Base-by-base conservation (phyloP, 164 flowering plant genomes). In the Chloranthus sessilifolius region DNA sequence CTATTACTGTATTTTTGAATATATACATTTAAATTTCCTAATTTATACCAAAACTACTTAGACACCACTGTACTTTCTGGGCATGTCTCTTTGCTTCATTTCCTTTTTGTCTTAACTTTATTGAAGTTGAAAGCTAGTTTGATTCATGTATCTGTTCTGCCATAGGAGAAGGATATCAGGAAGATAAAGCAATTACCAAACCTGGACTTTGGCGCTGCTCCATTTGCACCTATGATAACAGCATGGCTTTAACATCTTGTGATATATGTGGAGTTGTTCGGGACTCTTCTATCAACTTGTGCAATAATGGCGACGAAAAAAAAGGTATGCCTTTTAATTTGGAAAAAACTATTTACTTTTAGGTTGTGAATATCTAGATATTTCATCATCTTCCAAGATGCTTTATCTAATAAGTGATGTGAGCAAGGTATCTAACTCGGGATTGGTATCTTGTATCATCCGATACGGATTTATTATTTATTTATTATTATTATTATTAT, bases 191-290 rank as follows among this genome's bases (percentile, higher is more conserved):
- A 42, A 34, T 36, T 29, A 6, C 38, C 5, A 70, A 50, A 50
- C 47, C 69, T 60, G 75, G 73, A 37, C 21, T 71, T 42, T 92
- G 99, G 99, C 59, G 77, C 37, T 92, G 99, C 67, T 53, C 86
- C 27, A 77, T 92, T 50, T 92, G 99, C 63, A 92, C 96, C 14
- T 92, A 72, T 68, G 95, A 88, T 50, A 92, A 92, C 65, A 91
- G 81, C 22, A 81, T 81, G 43, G 47, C 55, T 36, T 57, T 83
- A 73, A 34, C 70, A 43, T 74, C 62, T 12, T 92, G 99, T 74
- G 99, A 92, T 41, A 88, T 92, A 48, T 92, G 99, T 60, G 99
- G 94, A 46, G 88, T 81, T 65, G 46, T 92, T 40, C 81, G 95
- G 15, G 50, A 68, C 35, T 79, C 95, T 35, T 33, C 73, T 49